phyloP scores from a whole-genome alignment of 371 early-diverging fungal species.

The Umbelopsis sp. region DNA sequence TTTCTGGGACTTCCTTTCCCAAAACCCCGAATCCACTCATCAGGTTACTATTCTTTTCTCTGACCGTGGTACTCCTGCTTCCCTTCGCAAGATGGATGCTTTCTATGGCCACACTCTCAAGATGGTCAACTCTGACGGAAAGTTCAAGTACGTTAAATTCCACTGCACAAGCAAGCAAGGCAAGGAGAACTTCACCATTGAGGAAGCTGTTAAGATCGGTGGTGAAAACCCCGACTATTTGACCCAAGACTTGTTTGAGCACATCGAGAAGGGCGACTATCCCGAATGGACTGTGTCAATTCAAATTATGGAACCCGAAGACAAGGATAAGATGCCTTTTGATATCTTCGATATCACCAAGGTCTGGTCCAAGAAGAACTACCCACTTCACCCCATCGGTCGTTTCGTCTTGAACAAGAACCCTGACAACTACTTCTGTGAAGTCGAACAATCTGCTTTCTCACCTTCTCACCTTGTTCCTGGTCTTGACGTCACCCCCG shows the following conservation, averaged over 20 bases:
- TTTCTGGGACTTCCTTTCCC: constrained; percentile 58
- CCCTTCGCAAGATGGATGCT: constrained; percentile 46
- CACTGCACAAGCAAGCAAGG: constrained; percentile 56
- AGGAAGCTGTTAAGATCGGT: constrained; percentile 54
- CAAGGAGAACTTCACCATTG: constrained; percentile 42
- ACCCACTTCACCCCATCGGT: constrained; percentile 75
- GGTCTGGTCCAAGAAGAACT: constrained; percentile 45
- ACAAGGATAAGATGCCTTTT: constrained; percentile 50
- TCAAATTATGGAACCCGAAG: constrained; percentile 49
- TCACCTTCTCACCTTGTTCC: constrained; percentile 75
- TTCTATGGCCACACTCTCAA: constrained; percentile 44
- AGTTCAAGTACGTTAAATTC: constrained; percentile 50
- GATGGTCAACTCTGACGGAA: constrained; percentile 45
- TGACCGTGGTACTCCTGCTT: constrained; percentile 49
- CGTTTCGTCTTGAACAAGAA: constrained; percentile 76
- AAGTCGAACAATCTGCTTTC: constrained; percentile 82
- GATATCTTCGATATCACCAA: constrained; percentile 61
- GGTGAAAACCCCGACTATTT: constrained; percentile 57
- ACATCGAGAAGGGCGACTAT: constrained; percentile 52
- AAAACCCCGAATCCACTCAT: constrained; percentile 48
- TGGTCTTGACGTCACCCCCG: constrained; percentile 74
- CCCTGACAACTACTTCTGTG: constrained; percentile 82
- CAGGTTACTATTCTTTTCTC: constrained; percentile 48
- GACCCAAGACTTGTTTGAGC: constrained; percentile 48
- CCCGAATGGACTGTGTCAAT: constrained; percentile 56